A percentile compares a stretch with the other conserved stretches of the same genome.
Evolutionary conservation across 108 stramenopile genomes (phyloP).

Genomic region (Nitzschia palea): DNA sequence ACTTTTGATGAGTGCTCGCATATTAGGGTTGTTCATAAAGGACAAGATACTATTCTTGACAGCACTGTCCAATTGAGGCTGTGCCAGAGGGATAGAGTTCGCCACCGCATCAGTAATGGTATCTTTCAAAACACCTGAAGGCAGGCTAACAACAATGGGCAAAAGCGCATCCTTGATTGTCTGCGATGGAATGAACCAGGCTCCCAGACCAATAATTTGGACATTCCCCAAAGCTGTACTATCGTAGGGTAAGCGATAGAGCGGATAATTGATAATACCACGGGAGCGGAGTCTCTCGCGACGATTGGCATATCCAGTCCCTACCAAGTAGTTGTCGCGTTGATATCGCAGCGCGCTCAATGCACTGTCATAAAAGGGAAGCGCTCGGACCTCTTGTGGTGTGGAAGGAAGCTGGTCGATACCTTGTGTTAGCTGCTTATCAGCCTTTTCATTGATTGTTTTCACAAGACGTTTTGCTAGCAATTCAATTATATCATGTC

Average conservation of each 20-base stretch:
- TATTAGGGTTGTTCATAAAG: slow-evolving; percentile 28
- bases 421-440: background rate
- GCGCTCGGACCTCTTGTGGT: slow-evolving; percentile 13
- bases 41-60: slow-evolving; percentile 29
- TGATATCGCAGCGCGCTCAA: slow-evolving; percentile 27
- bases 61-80: slow-evolving; percentile 29
- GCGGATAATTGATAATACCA: background rate
- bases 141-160: slow-evolving; percentile 39
- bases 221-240: slow-evolving; percentile 32
- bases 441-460: background rate
- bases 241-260: slow-evolving; percentile 30
- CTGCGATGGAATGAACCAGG: slow-evolving; percentile 31
- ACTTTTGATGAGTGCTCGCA: slow-evolving; percentile 33
- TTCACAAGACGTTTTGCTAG: background rate
- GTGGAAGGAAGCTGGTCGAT: slow-evolving; percentile 6
- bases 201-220: slow-evolving; percentile 34
- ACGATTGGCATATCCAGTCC: slow-evolving; percentile 31
- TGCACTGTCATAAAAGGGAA: slow-evolving; percentile 31
- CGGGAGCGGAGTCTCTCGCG: slow-evolving; percentile 13
- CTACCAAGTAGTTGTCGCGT: slow-evolving; percentile 47
- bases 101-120: slow-evolving; percentile 16
- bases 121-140: slow-evolving; percentile 24
- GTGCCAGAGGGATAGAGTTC: slow-evolving; percentile 38
- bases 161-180: slow-evolving; percentile 30
- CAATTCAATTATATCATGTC: slow-evolving; percentile 10